These are phyloP conservation scores for Trichoderma endophyticum DNA, from an alignment of 2,329 filamentous ascomycete species.

Conservation along the genomic window DNA sequence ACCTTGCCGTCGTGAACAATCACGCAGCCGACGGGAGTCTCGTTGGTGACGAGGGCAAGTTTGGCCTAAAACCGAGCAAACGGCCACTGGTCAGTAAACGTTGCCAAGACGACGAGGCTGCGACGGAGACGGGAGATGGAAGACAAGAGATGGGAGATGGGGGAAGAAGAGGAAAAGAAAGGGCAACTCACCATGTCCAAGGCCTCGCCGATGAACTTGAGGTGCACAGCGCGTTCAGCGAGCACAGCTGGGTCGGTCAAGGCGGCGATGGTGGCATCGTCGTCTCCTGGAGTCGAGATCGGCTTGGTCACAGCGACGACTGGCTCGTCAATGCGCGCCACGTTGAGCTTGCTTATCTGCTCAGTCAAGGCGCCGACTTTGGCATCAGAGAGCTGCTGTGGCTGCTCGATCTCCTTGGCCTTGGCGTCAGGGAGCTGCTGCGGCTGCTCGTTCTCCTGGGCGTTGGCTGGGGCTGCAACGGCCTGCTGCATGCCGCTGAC, in stretches of 20 bases:
- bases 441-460: conserved; percentile 31
- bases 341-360: neutral
- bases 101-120: neutral
- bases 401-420: neutral
- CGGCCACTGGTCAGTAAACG: conserved; percentile 23
- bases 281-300: conserved; percentile 18
- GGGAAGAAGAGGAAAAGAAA: neutral
- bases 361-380: neutral
- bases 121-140: neutral
- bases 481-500: neutral
- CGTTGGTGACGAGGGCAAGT: conserved; percentile 77
- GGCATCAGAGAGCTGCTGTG: neutral
- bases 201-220: conserved; percentile 76
- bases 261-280: neutral
- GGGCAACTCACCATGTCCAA: conserved; percentile 70
- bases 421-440: conserved; percentile 9
- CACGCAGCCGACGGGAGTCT: conserved; percentile 96
- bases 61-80: conserved; percentile 61
- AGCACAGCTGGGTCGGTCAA: conserved; percentile 29
- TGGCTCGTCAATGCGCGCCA: conserved; percentile 7
- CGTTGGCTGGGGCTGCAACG: neutral
- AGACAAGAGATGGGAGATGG: neutral
- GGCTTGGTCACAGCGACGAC: neutral
- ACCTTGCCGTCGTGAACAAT: conserved; percentile 76
- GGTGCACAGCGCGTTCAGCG: conserved; percentile 35